phyloP scores from a whole-genome alignment of 352 stramenopile genomes.

The Phytopythium litorale region DNA sequence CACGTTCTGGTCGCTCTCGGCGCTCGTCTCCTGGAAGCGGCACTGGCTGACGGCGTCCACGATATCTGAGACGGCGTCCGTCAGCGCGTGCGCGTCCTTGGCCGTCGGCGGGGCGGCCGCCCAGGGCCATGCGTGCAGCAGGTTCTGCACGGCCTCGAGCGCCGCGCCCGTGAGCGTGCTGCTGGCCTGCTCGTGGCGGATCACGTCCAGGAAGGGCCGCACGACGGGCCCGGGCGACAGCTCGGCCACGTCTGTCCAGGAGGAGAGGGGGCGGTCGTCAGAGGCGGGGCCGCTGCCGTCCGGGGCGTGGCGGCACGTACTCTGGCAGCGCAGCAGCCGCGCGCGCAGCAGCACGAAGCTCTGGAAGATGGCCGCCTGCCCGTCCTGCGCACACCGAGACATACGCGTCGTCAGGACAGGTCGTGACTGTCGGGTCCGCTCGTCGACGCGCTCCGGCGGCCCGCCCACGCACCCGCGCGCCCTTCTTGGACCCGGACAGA shows the following conservation, averaged over 20 bases:
- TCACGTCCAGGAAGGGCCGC: conserved; percentile 93
- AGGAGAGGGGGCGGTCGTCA: too few relatives aligned
- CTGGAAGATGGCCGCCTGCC: conserved; percentile 50
- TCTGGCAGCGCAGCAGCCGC: conserved; percentile 53
- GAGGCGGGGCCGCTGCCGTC: too few relatives aligned
- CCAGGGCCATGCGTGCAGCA: conserved; percentile 89
- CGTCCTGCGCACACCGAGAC: conserved; percentile 26
- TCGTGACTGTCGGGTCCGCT: not conserved
- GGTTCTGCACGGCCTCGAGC: conserved; percentile 94
- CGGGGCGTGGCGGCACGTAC: conserved; percentile 22
- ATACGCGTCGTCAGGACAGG: too few relatives aligned
- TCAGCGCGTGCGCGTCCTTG: conserved; percentile 31
- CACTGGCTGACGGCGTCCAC: conserved; percentile 92
- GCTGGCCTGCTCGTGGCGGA: conserved; percentile 90
- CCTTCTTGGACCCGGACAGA: conserved; percentile 16
- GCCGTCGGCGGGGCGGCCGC: conserved; percentile 7
- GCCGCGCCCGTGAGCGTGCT: conserved; percentile 91
- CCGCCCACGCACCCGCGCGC: conserved; percentile 16
- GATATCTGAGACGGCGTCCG: conserved; percentile 74
- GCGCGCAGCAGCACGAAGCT: conserved; percentile 54
- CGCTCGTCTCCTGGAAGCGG: conserved; percentile 92
- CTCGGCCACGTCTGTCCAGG: conserved; percentile 44
- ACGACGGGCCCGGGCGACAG: conserved; percentile 63
- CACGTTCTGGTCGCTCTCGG: conserved; percentile 89
- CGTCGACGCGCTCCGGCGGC: not conserved